phyloP scores from a whole-genome alignment of 495 filamentous ascomycete genomes.

The Penicillium dipodomyicola region DNA sequence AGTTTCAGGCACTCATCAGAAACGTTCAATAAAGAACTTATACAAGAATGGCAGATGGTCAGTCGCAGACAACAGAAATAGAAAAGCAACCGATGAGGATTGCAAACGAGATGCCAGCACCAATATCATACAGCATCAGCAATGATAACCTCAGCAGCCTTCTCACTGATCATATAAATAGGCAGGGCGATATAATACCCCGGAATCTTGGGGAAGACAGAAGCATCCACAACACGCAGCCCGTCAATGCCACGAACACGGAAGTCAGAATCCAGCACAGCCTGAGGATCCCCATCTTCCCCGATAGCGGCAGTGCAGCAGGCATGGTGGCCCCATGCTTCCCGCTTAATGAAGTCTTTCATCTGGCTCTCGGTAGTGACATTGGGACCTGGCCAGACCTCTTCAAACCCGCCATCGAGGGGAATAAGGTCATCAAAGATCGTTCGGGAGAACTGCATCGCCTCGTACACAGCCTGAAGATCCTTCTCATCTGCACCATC shows the following conservation, averaged over 20 bases:
- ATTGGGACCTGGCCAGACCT: constrained; percentile 50
- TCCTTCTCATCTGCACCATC: constrained; percentile 41
- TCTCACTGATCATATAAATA: constrained; percentile 62
- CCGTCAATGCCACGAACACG: constrained; percentile 55
- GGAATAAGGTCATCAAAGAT: constrained; percentile 34
- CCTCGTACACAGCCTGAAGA: constrained; percentile 49
- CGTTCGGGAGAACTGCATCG: constrained; percentile 42
- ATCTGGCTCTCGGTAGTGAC: constrained; percentile 39
- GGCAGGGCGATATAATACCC: constrained; percentile 60
- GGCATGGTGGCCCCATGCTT: constrained; percentile 61
- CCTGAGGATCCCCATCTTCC: constrained; percentile 50
- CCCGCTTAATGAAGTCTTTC: constrained; percentile 48
- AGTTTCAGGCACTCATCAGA: background rate
- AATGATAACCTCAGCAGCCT: constrained; percentile 61
- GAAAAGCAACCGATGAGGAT: background rate
- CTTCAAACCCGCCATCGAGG: constrained; percentile 37
- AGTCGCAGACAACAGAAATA: background rate
- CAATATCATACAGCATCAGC: constrained; percentile 27
- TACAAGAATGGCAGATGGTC: constrained; percentile 1
- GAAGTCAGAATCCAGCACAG: constrained; percentile 58
- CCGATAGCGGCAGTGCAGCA: constrained; percentile 59
- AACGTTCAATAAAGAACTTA: background rate
- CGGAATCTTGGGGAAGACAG: constrained; percentile 55
- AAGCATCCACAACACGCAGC: constrained; percentile 62
- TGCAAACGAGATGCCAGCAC: background rate